A percentile compares a stretch with the other conserved stretches of the same genome.
Evolutionary conservation across 805 yeast genomes (phyloP).

Genomic region (Ogataea wickerhamii): DNA sequence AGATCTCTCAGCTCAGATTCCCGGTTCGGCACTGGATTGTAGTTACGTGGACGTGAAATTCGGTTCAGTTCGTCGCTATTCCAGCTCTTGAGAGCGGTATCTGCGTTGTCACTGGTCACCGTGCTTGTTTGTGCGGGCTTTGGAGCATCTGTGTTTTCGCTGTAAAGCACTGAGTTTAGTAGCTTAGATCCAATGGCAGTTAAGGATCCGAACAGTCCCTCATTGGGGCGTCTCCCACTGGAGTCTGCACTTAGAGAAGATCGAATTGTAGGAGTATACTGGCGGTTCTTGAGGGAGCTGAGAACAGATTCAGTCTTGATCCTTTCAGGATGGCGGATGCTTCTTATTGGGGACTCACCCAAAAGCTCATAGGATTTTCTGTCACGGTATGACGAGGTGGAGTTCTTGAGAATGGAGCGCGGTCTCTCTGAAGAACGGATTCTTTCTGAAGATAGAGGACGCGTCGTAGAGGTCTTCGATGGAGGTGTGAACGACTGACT

Average conservation of each 20-base stretch:
- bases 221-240: constrained; percentile 7
- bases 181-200: constrained; percentile 28
- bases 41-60: neutral
- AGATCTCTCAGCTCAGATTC: neutral
- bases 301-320: constrained; percentile 20
- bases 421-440: constrained; percentile 7
- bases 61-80: constrained; percentile 7
- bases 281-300: constrained; percentile 16
- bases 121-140: neutral
- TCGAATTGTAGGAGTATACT: constrained; percentile 7
- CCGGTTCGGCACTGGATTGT: neutral
- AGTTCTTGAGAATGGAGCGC: constrained; percentile 13
- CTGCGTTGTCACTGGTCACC: neutral
- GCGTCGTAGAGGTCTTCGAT: neutral
- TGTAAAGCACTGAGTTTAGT: constrained; percentile 28
- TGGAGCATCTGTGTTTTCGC: constrained; percentile 15
- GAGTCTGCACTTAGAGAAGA: neutral
- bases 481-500: neutral
- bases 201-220: constrained; percentile 25
- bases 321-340: constrained; percentile 12
- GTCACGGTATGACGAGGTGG: constrained; percentile 4
- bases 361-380: constrained; percentile 25
- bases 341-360: constrained; percentile 28
- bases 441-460: constrained; percentile 2
- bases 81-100: constrained; percentile 6